Evolutionary conservation across 2,329 filamentous ascomycete genomes (phyloP).

Genomic region (Colletotrichum sp.): DNA sequence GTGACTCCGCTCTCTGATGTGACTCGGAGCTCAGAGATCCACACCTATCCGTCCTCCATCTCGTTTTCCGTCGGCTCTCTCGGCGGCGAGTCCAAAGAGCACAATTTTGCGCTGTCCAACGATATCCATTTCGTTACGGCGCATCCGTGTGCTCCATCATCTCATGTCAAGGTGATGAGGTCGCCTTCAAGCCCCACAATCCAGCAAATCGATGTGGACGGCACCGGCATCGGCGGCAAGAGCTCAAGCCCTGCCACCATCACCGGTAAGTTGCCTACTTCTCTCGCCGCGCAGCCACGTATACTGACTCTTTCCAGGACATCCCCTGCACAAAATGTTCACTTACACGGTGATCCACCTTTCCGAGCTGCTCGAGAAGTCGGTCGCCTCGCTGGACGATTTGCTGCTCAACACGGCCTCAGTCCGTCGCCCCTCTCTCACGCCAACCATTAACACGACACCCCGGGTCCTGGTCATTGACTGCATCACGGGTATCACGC

Average conservation of each 20-base stretch:
- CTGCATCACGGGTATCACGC: slow-evolving; percentile 61
- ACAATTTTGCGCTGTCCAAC: slow-evolving; percentile 53
- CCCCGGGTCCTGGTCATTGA: slow-evolving; percentile 64
- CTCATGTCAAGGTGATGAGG: slow-evolving; percentile 61
- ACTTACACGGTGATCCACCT: slow-evolving; percentile 66
- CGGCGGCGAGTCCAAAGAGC: slow-evolving; percentile 44
- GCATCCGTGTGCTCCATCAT: slow-evolving; percentile 66
- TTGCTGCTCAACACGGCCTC: slow-evolving; percentile 44
- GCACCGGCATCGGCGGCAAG: slow-evolving; percentile 46
- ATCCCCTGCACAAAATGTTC: slow-evolving; percentile 68
- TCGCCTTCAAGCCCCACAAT: slow-evolving; percentile 65
- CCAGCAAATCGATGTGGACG: slow-evolving; percentile 59
- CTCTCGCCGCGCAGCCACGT: slow-evolving; percentile 18
- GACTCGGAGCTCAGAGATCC: slow-evolving; percentile 33
- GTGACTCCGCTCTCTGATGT: slow-evolving; percentile 41
- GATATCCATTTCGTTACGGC: slow-evolving; percentile 71
- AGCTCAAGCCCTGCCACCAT: slow-evolving; percentile 51
- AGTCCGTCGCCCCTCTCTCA: slow-evolving; percentile 35
- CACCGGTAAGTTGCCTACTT: slow-evolving; percentile 42
- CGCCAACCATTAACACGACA: slow-evolving; percentile 29
- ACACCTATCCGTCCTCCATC: slow-evolving; percentile 44
- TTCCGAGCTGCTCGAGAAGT: slow-evolving; percentile 57
- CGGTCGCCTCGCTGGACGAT: slow-evolving; percentile 49
- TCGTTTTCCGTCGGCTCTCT: slow-evolving; percentile 43
- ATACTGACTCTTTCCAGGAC: slow-evolving; percentile 43